A percentile compares a stretch with the other conserved stretches of the same genome.
phyloP scores from a whole-genome alignment of 495 filamentous ascomycete genomes.

The Aspergillus cavernicola region DNA sequence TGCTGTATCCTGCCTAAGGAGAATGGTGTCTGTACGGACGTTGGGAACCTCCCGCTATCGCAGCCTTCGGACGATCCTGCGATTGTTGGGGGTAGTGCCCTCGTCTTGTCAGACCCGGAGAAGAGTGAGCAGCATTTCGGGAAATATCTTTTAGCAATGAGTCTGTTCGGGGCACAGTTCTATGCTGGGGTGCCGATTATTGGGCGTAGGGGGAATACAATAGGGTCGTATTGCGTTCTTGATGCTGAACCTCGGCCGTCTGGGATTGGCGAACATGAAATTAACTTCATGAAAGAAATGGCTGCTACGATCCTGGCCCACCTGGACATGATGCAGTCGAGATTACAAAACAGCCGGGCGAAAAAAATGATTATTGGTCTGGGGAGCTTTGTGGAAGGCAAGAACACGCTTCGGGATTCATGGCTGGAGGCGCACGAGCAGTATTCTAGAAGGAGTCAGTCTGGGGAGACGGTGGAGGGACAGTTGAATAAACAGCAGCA shows the following conservation, averaged over 20 bases:
- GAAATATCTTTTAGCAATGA: not conserved
- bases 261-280: slow-evolving; percentile 12
- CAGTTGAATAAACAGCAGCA: slow-evolving; percentile 24
- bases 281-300: slow-evolving; percentile 33
- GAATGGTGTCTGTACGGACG: slow-evolving; percentile 42
- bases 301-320: slow-evolving; percentile 28
- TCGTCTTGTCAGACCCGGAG: slow-evolving; percentile 33
- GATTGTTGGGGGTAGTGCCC: slow-evolving; percentile 10
- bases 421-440: slow-evolving; percentile 20
- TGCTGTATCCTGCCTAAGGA: slow-evolving; percentile 39
- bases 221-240: slow-evolving; percentile 59
- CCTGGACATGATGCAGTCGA: slow-evolving; percentile 12
- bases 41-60: slow-evolving; percentile 3
- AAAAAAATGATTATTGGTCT: slow-evolving; percentile 31
- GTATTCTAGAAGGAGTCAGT: slow-evolving; percentile 5
- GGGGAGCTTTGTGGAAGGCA: slow-evolving; percentile 31
- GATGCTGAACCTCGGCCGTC: slow-evolving; percentile 40
- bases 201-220: slow-evolving; percentile 51
- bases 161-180: slow-evolving; percentile 30
- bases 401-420: slow-evolving; percentile 22
- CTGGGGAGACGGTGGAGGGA: slow-evolving; percentile 17
- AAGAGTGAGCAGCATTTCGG: not conserved
- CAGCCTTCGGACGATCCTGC: slow-evolving; percentile 12
- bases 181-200: slow-evolving; percentile 60
- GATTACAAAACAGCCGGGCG: slow-evolving; percentile 10